Evolutionary conservation across 495 filamentous ascomycete species (phyloP), one percentile per base, ranked within the genome.

Genomic region (Penicillium steckii): DNA sequence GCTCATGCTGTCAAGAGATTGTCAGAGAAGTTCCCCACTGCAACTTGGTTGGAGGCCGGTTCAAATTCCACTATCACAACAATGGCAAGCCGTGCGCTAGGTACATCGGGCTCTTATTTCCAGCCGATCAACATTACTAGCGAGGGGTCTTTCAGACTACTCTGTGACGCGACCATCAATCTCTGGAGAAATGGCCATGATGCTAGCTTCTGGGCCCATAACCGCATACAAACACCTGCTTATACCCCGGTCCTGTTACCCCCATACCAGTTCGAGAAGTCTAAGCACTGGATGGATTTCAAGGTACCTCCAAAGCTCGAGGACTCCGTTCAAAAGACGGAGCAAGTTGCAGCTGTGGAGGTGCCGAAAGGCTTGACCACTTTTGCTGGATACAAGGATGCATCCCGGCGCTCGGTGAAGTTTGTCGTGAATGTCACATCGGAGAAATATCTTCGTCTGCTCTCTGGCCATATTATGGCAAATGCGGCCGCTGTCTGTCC

Each of bases 231-330:
- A 56, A 75, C 55, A 6, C 32, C 45, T 8, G 56, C 70, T 2
- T 75, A 77, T 47, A 22, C 44, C 4, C 48, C 37, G 5, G 5
- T 81, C n/a, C 44, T 66, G 1, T 68, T 84, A 1, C 81, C 81
- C 9, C 73, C 80, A 0, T 83, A 82, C 37, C 76, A 81, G 50
- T 85, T 85, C 41, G 76, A 80, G 22, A 72, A 73, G 48, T 53
- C 70, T 0, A 33, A 55, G 0, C 74, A 79, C 38, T 78, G 74
- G 74, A 32, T 32, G 29, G 29, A 32, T 32, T 13, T 32, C 10
- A 32, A 13, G n/a, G 29, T 32, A 13, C 29, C 29, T 32, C 29
- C 29, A 32, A 32, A 32, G 29, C 29, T 32, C n/a, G 29, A 32
- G 29, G 29, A 32, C 29, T 32, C 10, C 29, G 29, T 9, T 12